A percentile compares a stretch with the other conserved stretches of the same genome.
Conservation (phyloP, 495 filamentous ascomycete species). For the Xylaria castorea region DNA sequence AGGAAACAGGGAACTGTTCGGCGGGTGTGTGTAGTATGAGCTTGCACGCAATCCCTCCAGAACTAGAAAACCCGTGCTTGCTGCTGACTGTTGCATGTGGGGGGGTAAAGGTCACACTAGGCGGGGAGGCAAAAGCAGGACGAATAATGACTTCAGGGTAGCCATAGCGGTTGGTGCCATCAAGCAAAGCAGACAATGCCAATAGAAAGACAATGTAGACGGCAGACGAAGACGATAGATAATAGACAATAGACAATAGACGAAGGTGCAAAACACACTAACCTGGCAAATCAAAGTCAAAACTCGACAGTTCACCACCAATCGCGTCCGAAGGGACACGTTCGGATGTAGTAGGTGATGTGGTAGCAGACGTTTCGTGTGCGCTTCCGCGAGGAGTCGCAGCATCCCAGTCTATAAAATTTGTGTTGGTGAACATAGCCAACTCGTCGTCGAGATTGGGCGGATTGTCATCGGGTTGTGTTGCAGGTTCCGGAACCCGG, state of each 20-base stretch:
- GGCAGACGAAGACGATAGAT: not conserved
- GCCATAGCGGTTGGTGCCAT: not conserved
- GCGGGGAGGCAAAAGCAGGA: conserved; percentile 13
- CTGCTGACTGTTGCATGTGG: conserved; percentile 20
- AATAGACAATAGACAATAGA: not conserved
- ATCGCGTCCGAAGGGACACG: conserved; percentile 37
- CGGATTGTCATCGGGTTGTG: conserved; percentile 67
- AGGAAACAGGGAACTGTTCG: not conserved
- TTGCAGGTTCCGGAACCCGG: conserved; percentile 68
- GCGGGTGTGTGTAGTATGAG: not conserved
- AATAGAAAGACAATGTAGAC: conserved; percentile 19
- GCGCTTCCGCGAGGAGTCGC: conserved; percentile 48
- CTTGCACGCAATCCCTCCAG: not conserved
- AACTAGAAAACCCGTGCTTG: not conserved
- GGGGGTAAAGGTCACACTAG: not conserved
- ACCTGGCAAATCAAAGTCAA: conserved; percentile 47
- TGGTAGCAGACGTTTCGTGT: conserved; percentile 38
- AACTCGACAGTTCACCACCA: conserved; percentile 45
- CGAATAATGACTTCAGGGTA: not conserved
- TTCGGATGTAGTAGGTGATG: conserved; percentile 49
- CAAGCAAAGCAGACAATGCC: not conserved
- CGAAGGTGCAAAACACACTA: conserved; percentile 32
- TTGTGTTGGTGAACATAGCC: conserved; percentile 88
- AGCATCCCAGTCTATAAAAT: conserved; percentile 90
- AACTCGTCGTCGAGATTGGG: conserved; percentile 70